A percentile compares a stretch with the other conserved stretches of the same genome.
Conservation (phyloP, 2,329 filamentous ascomycete genomes). For the Paracamarosporium sp. region DNA sequence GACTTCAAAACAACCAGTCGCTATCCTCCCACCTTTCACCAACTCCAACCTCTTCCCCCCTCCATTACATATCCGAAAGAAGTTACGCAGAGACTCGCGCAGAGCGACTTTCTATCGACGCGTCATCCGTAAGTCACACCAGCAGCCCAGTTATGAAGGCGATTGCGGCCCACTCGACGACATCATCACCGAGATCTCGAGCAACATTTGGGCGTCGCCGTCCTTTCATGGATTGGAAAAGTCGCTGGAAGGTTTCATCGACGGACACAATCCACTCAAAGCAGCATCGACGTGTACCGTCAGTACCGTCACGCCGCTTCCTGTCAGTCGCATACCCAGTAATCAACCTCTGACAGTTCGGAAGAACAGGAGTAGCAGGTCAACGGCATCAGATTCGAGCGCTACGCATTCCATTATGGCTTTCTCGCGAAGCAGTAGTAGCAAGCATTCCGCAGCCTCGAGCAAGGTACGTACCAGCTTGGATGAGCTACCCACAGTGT, state of each 20-base stretch:
- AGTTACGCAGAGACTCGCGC: constrained; percentile 30
- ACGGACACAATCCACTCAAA: constrained; percentile 25
- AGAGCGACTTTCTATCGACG: constrained; percentile 32
- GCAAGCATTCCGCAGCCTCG: constrained; percentile 13
- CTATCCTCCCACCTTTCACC: constrained; percentile 17
- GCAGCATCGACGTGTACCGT: constrained; percentile 27
- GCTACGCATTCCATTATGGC: constrained; percentile 22
- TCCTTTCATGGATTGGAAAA: constrained; percentile 19
- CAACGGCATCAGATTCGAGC: constrained; percentile 35
- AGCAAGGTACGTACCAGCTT: constrained; percentile 11
- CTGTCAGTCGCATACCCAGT: constrained; percentile 37
- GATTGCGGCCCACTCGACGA: constrained; percentile 39
- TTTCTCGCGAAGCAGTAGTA: constrained; percentile 20
- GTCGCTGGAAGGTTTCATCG: constrained; percentile 20
- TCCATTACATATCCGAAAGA: constrained; percentile 40
- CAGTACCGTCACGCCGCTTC: constrained; percentile 33
- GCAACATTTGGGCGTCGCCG: constrained; percentile 33
- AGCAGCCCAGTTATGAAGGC: constrained; percentile 10
- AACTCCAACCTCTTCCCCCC: constrained; percentile 29
- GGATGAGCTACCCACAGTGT: constrained; percentile 8
- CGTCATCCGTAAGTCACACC: constrained; percentile 30
- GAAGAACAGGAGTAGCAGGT: constrained; percentile 40
- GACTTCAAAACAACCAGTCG: constrained; percentile 2
- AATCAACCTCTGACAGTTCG: constrained; percentile 39
- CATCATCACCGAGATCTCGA: constrained; percentile 42